Base-by-base conservation (phyloP, 495 filamentous ascomycete species). In the Talaromyces proteolyticus region DNA sequence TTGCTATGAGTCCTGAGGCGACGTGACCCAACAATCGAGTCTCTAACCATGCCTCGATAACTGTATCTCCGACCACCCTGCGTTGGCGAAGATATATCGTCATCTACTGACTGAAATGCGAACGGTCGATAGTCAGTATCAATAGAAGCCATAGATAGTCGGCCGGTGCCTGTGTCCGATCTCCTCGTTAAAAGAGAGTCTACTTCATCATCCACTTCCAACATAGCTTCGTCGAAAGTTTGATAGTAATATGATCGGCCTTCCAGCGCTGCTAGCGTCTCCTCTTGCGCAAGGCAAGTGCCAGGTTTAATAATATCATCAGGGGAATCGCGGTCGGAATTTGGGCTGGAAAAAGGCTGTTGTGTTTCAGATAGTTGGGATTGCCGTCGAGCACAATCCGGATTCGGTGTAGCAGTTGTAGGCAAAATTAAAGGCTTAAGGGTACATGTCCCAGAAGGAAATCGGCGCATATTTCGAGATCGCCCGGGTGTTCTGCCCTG, bases 251-350 rank as follows among this genome's bases (percentile, higher is more conserved):
- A 20, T 23, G 39, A 38, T 18, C 42, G 50, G 4, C 64, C 64
- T 48, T 66, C 63, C 7, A 67, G 36, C 18, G 56, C 61, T 22
- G 44, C 52, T 26, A 66, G 34, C 18, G 63, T 57, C 43, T 64
- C 54, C 20, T 59, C 54, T 34, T 61, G 57, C 4, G 55, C 59
- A 17, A 41, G 16, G 20, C 19, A 11, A 7, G 34, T 49, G 5
- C 29, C 34, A 34, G 8, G 29, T 14, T 8, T 34, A 4, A 34
- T 14, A 1, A 34, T 1, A 18, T 10, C 37, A 14, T 40, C 37
- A 12, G 44, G 12, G 11, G 22, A 18, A 2, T 23, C 29, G 16
- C 19, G 47, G 18, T 49, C 47, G 20, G 29, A 39, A 17, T 8
- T 34, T 18, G 47, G 47, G 34, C 47, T 49, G 22, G 24, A 49